Percentiles rank a stretch among this genome's conserved stretches.
phyloP scores from a whole-genome alignment of 352 stramenopile species.

The Globisporangium irregulare region DNA sequence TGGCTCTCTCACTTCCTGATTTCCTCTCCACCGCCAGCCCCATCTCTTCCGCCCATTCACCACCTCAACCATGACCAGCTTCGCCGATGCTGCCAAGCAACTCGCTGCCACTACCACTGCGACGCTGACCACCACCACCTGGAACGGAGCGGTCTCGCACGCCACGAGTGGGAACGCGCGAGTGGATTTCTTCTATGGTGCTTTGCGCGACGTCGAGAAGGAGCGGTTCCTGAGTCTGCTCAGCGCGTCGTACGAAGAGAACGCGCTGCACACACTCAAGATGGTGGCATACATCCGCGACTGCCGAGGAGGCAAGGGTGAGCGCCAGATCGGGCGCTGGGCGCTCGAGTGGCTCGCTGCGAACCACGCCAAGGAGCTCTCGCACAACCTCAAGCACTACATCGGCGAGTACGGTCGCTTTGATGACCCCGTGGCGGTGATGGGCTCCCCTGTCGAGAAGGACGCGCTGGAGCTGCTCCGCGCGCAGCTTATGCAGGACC shows the following conservation, averaged over 20 bases:
- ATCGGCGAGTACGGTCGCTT: slow-evolving; percentile 47
- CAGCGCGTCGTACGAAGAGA: slow-evolving; percentile 37
- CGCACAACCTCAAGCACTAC: slow-evolving; percentile 46
- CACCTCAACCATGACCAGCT: slow-evolving; percentile 14
- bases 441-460: slow-evolving; percentile 37
- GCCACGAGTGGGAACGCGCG: slow-evolving; percentile 31
- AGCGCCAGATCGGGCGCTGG: slow-evolving; percentile 36
- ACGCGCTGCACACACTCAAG: slow-evolving; percentile 55
- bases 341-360: slow-evolving; percentile 37
- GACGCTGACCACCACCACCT: slow-evolving; percentile 24
- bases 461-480: slow-evolving; percentile 36
- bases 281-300: slow-evolving; percentile 49
- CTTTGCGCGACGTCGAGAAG: slow-evolving; percentile 30
- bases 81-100: slow-evolving; percentile 28
- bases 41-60: not conserved
- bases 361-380: slow-evolving; percentile 28
- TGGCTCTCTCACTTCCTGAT: slow-evolving; percentile 20
- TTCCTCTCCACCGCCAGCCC: not conserved
- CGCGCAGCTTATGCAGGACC: slow-evolving; percentile 31
- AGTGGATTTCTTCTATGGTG: slow-evolving; percentile 46
- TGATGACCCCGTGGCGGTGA: slow-evolving; percentile 41
- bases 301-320: slow-evolving; percentile 45
- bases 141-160: slow-evolving; percentile 39
- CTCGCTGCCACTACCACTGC: slow-evolving; percentile 12
- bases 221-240: slow-evolving; percentile 26